Evolutionary conservation across 306 rosid genomes (phyloP).

Genomic region (Vicia sativa): DNA sequence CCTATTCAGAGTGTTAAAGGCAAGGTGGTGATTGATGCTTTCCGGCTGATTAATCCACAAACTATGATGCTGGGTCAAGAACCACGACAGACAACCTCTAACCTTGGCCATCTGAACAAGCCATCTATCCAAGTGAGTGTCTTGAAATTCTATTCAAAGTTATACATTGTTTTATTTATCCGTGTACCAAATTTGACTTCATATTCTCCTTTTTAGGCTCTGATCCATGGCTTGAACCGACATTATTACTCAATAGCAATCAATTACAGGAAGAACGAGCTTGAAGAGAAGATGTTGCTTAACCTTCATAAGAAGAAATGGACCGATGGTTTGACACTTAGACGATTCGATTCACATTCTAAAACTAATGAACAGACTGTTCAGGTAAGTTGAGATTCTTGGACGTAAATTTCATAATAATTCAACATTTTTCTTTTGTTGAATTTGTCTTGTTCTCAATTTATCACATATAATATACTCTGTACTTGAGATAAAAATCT

Average conservation of each 20-base stretch:
- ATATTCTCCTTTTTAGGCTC: constrained; percentile 61
- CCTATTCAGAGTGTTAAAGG: constrained; percentile 98
- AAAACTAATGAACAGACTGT: constrained; percentile 95
- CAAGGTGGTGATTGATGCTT: constrained; percentile 94
- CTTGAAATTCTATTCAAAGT: constrained; percentile 14
- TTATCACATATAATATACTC: no score
- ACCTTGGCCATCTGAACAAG: constrained; percentile 89
- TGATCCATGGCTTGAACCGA: constrained; percentile 94
- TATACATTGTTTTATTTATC: constrained; percentile 12
- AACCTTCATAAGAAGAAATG: constrained; percentile 98
- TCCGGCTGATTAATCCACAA: constrained; percentile 91
- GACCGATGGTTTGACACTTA: constrained; percentile 89
- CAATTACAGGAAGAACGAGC: constrained; percentile 91
- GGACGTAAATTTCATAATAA: neutral
- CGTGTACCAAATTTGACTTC: constrained; percentile 24
- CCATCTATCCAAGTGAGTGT: constrained; percentile 90
- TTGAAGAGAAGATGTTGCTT: constrained; percentile 92
- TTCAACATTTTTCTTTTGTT: neutral
- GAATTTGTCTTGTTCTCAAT: neutral
- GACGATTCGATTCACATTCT: constrained; percentile 81
- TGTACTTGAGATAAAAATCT: no score
- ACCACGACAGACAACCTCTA: constrained; percentile 94
- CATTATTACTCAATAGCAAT: constrained; percentile 93
- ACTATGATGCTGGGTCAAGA: constrained; percentile 97
- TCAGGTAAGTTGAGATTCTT: constrained; percentile 55